phyloP scores from a whole-genome alignment of 192 early-diverging fungal genomes.

The Gamsiella multidivaricata region DNA sequence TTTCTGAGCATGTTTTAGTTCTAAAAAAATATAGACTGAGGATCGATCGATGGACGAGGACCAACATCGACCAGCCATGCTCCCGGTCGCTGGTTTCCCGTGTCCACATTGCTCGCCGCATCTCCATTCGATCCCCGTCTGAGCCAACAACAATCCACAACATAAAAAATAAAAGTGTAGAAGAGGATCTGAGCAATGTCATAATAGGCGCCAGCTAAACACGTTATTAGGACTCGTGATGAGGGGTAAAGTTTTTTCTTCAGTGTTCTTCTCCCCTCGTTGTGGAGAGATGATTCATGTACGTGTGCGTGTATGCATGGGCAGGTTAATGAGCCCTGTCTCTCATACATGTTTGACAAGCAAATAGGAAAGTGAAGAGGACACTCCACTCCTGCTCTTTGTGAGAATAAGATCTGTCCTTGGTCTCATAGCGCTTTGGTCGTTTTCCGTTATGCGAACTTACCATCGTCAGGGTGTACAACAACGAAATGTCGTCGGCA shows the following conservation, averaged over 20 bases:
- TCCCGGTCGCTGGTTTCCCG: neutral
- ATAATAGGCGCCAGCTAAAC: constrained; percentile 22
- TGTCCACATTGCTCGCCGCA: constrained; percentile 1
- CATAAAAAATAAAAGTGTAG: neutral
- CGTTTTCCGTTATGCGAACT: neutral
- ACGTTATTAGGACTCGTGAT: constrained; percentile 29
- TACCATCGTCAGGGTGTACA: too few relatives aligned
- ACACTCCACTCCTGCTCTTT: neutral
- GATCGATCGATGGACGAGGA: too few relatives aligned
- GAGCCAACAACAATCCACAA: neutral
- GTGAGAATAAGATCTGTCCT: too few relatives aligned
- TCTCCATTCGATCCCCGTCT: neutral
- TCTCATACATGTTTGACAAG: too few relatives aligned
- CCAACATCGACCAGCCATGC: neutral
- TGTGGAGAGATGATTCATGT: neutral
- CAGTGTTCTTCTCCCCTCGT: too few relatives aligned
- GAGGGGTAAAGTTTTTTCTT: neutral
- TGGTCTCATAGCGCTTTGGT: too few relatives aligned
- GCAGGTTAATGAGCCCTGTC: neutral
- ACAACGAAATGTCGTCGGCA: too few relatives aligned
- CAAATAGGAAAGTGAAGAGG: too few relatives aligned
- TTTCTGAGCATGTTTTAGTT: too few relatives aligned
- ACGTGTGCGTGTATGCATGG: too few relatives aligned
- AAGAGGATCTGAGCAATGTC: neutral
- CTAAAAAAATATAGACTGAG: neutral